Conservation (phyloP, 768 basidiomycete genomes). For the Tulasnella sp. region DNA sequence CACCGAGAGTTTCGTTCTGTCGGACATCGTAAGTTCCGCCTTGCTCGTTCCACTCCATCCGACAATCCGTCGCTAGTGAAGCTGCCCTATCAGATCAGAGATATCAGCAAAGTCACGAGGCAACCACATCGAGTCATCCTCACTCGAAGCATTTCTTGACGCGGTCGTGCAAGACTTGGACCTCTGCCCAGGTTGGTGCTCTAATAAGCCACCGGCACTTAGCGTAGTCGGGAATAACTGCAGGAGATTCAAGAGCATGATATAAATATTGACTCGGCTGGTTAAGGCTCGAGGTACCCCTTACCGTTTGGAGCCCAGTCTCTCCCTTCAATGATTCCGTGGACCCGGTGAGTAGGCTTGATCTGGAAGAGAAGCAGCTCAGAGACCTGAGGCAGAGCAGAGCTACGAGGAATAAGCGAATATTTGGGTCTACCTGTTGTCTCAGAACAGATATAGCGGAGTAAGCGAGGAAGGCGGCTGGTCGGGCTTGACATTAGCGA, state of each 20-base stretch:
- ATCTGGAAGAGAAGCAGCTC: background rate
- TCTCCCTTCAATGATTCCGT: conserved; percentile 62
- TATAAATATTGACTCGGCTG: background rate
- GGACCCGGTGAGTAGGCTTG: conserved; percentile 66
- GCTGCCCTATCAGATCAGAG: conserved; percentile 14
- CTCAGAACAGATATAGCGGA: conserved; percentile 65
- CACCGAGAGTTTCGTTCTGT: conserved; percentile 56
- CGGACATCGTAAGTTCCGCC: conserved; percentile 42
- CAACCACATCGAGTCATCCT: conserved; percentile 16
- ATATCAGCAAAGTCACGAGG: background rate
- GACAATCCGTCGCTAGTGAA: conserved; percentile 46
- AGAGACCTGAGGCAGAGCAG: background rate
- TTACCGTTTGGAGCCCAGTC: conserved; percentile 60
- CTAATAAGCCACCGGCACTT: conserved; percentile 63
- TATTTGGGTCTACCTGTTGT: conserved; percentile 48
- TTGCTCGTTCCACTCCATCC: conserved; percentile 31
- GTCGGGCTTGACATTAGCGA: background rate
- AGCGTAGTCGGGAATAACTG: conserved; percentile 68
- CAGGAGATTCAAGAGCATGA: background rate
- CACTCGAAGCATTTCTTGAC: conserved; percentile 65
- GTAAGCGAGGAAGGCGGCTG: conserved; percentile 69
- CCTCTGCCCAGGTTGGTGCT: conserved; percentile 53
- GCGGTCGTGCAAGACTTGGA: conserved; percentile 43
- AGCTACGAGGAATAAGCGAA: background rate
- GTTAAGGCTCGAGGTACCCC: conserved; percentile 15